Percentiles rank a stretch among this genome's conserved stretches.
Conservation (phyloP, 345 rosid species). For the Eutrema yunnanense region DNA sequence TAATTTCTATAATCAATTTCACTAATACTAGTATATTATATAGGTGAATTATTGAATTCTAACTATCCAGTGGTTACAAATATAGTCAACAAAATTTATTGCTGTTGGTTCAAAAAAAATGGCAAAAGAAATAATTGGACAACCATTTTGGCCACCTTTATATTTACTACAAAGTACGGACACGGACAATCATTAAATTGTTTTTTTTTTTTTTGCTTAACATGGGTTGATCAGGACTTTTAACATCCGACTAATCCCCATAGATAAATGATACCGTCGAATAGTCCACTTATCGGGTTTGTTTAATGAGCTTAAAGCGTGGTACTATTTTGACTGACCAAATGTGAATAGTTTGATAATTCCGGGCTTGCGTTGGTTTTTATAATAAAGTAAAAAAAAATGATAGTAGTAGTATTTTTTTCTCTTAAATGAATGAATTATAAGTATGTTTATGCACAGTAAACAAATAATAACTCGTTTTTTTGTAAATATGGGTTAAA, state of each 20-base stretch:
- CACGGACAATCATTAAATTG: not conserved
- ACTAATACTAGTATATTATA: not conserved
- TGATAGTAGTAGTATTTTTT: not conserved
- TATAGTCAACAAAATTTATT: constrained; percentile 11
- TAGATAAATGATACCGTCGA: no score
- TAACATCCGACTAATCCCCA: no score
- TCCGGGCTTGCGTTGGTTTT: not conserved
- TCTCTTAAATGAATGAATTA: not conserved
- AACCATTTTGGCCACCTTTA: not conserved
- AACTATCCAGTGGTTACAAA: not conserved
- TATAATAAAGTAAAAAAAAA: not conserved
- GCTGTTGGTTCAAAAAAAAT: not conserved
- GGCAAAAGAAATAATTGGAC: not conserved
- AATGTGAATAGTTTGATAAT: no score
- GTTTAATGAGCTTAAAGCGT: no score
- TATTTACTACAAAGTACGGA: not conserved
- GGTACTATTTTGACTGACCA: no score
- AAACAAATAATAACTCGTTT: not conserved
- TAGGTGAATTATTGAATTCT: not conserved
- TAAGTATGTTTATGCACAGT: not conserved
- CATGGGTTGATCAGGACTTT: no score
- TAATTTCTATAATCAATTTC: not conserved
- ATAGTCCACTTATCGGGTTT: no score
- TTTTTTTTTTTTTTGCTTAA: no score
- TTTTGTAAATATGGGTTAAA: not conserved